Conservation (phyloP, 805 yeast genomes). For the Citeromyces matritensis region DNA sequence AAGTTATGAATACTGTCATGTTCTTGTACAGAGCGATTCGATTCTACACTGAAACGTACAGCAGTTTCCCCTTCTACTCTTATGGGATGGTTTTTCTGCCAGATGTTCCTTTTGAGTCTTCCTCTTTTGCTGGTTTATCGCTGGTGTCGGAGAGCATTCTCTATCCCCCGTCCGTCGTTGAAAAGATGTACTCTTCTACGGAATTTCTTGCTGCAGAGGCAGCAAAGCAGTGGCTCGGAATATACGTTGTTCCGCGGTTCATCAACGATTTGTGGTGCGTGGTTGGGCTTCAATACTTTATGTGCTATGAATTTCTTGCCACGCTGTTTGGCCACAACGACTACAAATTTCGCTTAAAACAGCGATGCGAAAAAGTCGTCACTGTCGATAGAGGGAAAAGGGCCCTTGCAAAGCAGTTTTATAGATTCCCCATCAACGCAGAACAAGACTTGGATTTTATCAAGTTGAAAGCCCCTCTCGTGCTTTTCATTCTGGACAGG, state of each 20-base stretch:
- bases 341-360: slow-evolving; percentile 55
- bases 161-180: slow-evolving; percentile 63
- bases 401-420: slow-evolving; percentile 64
- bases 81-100: slow-evolving; percentile 65
- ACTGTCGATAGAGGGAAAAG: slow-evolving; percentile 64
- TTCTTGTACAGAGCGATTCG: slow-evolving; percentile 71
- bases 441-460: slow-evolving; percentile 55
- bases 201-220: slow-evolving; percentile 54
- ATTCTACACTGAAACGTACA: slow-evolving; percentile 74
- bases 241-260: slow-evolving; percentile 70
- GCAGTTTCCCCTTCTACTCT: slow-evolving; percentile 83
- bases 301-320: slow-evolving; percentile 60
- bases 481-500: slow-evolving; percentile 69
- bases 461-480: slow-evolving; percentile 71
- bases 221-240: slow-evolving; percentile 88
- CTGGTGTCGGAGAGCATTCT: slow-evolving; percentile 44
- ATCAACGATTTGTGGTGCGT: slow-evolving; percentile 83
- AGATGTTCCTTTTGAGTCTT: slow-evolving; percentile 28
- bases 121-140: slow-evolving; percentile 65
- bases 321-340: slow-evolving; percentile 75
- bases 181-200: slow-evolving; percentile 60
- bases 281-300: slow-evolving; percentile 69
- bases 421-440: slow-evolving; percentile 43
- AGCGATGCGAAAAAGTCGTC: slow-evolving; percentile 49
- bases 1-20: slow-evolving; percentile 58